Evolutionary conservation across 768 basidiomycete species (phyloP).

Genomic region (Boletus sp.): DNA sequence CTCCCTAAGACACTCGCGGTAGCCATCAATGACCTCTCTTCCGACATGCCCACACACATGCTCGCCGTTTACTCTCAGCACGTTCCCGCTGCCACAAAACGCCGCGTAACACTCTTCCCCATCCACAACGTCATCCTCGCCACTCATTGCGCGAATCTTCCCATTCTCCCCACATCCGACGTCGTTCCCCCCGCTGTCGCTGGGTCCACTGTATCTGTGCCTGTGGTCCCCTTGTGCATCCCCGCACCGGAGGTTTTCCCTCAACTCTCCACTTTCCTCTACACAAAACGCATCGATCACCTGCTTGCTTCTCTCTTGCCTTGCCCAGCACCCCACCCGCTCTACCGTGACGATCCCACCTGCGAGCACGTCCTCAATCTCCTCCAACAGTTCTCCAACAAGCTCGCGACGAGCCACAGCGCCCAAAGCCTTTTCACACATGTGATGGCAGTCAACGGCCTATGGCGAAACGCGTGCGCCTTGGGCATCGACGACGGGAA

Average conservation of each 20-base stretch:
- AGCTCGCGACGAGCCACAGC: conserved; percentile 12
- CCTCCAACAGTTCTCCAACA: conserved; percentile 16
- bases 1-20: conserved; percentile 30
- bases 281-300: conserved; percentile 57
- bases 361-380: conserved; percentile 9
- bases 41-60: conserved; percentile 33
- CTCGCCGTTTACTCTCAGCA: conserved; percentile 29
- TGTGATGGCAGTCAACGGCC: conserved; percentile 38
- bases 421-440: conserved; percentile 34
- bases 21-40: conserved; percentile 28
- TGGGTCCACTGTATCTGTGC: conserved; percentile 37
- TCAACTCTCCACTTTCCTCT: conserved; percentile 62
- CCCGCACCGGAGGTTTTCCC: conserved; percentile 71
- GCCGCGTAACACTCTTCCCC: conserved; percentile 35
- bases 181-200: conserved; percentile 7
- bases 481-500: conserved; percentile 48
- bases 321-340: conserved; percentile 23
- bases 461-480: conserved; percentile 50
- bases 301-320: conserved; percentile 67
- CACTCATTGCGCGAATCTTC: conserved; percentile 29
- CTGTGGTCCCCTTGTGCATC: conserved; percentile 66
- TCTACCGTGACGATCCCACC: conserved; percentile 25
- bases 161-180: conserved; percentile 15
- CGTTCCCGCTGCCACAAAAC: conserved; percentile 21
- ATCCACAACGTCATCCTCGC: conserved; percentile 37